Base-by-base conservation (phyloP, 805 yeast genomes). In the Starmerella bombicola region DNA sequence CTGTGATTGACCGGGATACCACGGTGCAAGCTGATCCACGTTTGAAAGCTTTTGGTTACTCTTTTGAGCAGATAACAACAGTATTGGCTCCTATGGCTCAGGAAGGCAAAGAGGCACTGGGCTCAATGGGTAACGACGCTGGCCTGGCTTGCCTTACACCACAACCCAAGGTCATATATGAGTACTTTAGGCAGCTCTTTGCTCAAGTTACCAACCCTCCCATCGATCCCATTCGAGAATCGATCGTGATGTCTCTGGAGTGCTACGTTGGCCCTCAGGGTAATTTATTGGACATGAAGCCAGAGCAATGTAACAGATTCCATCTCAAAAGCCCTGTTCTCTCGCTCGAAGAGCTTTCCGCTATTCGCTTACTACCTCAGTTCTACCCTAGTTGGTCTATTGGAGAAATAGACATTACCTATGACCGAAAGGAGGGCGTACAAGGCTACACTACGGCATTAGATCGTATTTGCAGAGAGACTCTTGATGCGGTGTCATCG, bases 121-220 rank as follows among this genome's bases (percentile, higher is more conserved):
- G 98, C 15, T 86, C 96, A 16, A 88, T 88, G 98, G 98, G 98
- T 69, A 88, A 88, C 58, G 98, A 88, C 59, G 76, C 91, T 38
- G 93, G 97, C 10, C 69, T 88, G 50, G 97, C 97, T 0, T 91
- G 98, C 64, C 66, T 88, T 52, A 79, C 94, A 29, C 88, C 82
- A 58, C 93, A 85, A 63, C 97, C 98, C 32, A 79, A 78, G 52
- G 65, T 91, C 48, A 67, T 84, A 48, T 88, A 81, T 61, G 98
- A 91, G 57, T 88, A 88, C 66, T 91, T 88, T 70, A 77, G 94
- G 56, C 94, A 88, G 62, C 71, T 88, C 57, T 88, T 88, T 66
- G 98, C 98, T 17, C 98, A 88, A 65, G 98, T 88, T 42, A 88
- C 98, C 24, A 88, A 88, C 65, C 98, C 98, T 43, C 97, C 98